A percentile compares a stretch with the other conserved stretches of the same genome.
phyloP scores from a whole-genome alignment of 1,284 basidiomycete species.

The Stygiomarasmius scandens region DNA sequence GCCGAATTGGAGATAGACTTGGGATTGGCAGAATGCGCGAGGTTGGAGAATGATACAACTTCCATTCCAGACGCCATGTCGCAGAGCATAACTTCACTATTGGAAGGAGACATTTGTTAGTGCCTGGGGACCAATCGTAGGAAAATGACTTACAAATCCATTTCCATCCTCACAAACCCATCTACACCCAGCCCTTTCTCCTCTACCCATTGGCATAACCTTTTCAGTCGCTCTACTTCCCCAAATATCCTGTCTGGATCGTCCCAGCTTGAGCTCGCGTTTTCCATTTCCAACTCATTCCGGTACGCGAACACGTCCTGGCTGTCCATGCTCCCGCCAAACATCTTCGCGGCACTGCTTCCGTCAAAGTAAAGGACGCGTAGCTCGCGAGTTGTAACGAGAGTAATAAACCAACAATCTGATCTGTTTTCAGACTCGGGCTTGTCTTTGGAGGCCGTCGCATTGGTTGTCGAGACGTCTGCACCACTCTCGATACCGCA shows the following conservation, averaged over 20 bases:
- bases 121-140: not conserved
- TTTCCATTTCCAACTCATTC: not conserved
- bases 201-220: constrained; percentile 40
- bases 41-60: constrained; percentile 34
- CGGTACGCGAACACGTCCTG: constrained; percentile 39
- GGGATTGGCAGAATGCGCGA: constrained; percentile 14
- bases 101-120: constrained; percentile 1
- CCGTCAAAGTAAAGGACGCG: constrained; percentile 50
- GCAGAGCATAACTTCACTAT: constrained; percentile 56
- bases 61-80: constrained; percentile 45
- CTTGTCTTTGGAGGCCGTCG: not conserved
- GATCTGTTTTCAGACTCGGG: not conserved
- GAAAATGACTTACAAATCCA: constrained; percentile 44
- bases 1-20: not conserved
- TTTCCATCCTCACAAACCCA: constrained; percentile 49
- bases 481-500: constrained; percentile 21
- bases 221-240: constrained; percentile 33
- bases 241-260: constrained; percentile 18
- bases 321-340: constrained; percentile 39
- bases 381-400: constrained; percentile 37
- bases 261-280: constrained; percentile 30
- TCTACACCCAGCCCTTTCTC: constrained; percentile 31
- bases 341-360: constrained; percentile 38
- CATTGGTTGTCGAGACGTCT: not conserved
- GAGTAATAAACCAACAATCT: constrained; percentile 39